A percentile compares a stretch with the other conserved stretches of the same genome.
Conservation (phyloP, 139 green algal species). For the Micractinium conductrix region DNA sequence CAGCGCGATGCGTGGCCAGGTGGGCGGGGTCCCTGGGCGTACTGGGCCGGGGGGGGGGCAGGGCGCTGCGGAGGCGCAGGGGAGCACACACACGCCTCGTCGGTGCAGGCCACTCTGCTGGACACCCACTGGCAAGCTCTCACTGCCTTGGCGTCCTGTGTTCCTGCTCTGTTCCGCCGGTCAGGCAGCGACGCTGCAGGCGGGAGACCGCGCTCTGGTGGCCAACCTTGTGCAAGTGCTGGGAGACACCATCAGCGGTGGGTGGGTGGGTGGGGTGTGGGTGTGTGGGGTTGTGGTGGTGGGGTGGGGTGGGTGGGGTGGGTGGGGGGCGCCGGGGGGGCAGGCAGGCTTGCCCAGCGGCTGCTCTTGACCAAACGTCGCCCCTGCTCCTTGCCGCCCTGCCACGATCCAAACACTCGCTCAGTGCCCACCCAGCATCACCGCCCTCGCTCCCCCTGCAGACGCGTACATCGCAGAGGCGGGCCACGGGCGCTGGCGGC, state of each 20-base stretch:
- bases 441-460: not conserved
- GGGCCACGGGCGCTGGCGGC: not conserved
- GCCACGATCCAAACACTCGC: not conserved
- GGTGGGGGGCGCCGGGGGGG: not conserved
- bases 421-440: not conserved
- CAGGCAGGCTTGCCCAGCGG: not conserved
- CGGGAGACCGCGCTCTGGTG: slow-evolving; percentile 26
- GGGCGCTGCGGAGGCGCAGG: not conserved
- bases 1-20: slow-evolving; percentile 19
- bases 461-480: slow-evolving; percentile 8
- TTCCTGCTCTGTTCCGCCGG: not conserved
- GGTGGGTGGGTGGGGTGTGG: not conserved
- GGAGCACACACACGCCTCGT: not conserved
- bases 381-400: not conserved
- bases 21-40: not conserved
- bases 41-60: not conserved
- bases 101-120: not conserved
- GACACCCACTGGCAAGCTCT: not conserved
- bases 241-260: slow-evolving; percentile 23
- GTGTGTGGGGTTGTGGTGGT: not conserved
- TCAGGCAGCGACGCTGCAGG: slow-evolving; percentile 12
- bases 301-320: no score
- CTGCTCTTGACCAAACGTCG: not conserved
- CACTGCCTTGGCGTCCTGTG: not conserved
- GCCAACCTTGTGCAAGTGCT: slow-evolving; percentile 16